Evolutionary conservation across 2,329 filamentous ascomycete genomes (phyloP).

Genomic region (Hypoxylon sp.): DNA sequence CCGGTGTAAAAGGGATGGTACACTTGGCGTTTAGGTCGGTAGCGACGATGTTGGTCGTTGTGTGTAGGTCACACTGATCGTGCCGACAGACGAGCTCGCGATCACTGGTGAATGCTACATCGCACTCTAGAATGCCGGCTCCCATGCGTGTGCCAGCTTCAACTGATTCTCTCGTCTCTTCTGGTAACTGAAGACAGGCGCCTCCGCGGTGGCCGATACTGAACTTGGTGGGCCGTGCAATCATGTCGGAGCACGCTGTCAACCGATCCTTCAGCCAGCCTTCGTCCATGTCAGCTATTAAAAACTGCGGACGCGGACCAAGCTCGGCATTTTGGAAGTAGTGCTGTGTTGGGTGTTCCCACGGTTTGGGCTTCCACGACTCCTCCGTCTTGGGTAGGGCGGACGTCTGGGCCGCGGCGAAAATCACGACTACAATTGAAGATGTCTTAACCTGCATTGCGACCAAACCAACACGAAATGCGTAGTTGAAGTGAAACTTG

Average conservation of each 20-base stretch:
- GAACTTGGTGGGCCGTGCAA: constrained; percentile 64
- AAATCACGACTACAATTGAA: constrained; percentile 8
- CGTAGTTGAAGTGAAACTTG: background rate
- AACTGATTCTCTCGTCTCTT: constrained; percentile 70
- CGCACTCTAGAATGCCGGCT: constrained; percentile 74
- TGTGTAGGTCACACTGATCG: constrained; percentile 75
- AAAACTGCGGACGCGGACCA: constrained; percentile 73
- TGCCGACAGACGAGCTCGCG: constrained; percentile 75
- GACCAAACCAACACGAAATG: background rate
- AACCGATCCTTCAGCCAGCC: constrained; percentile 70
- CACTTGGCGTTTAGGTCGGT: constrained; percentile 74
- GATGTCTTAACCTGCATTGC: constrained; percentile 26
- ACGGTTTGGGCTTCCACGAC: constrained; percentile 24
- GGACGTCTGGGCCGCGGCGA: constrained; percentile 19
- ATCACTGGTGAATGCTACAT: constrained; percentile 75
- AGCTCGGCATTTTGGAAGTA: constrained; percentile 62
- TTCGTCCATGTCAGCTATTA: constrained; percentile 72
- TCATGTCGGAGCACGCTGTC: constrained; percentile 66
- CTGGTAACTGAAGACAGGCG: constrained; percentile 71
- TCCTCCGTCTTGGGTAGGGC: constrained; percentile 32
- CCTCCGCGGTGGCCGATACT: constrained; percentile 73
- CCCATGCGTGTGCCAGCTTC: constrained; percentile 75
- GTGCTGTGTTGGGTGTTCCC: constrained; percentile 27
- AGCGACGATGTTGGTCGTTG: constrained; percentile 74
- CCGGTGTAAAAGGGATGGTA: constrained; percentile 69